Evolutionary conservation across 129 eudicot genomes (phyloP), one percentile per base, ranked within the genome.

Genomic region (Tagetes erecta): DNA sequence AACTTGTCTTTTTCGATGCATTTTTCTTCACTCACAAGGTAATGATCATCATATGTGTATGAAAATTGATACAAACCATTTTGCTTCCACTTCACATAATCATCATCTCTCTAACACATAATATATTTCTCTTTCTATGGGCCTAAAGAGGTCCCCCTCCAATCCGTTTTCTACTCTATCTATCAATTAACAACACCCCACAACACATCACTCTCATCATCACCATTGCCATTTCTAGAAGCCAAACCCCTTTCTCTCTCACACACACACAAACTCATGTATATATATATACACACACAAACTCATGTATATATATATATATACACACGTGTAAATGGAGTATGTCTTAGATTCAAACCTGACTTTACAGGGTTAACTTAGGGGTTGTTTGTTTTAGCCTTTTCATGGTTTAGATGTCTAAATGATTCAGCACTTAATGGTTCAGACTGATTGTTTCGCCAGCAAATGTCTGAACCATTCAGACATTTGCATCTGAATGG

Each of bases 21-120:
- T 81, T 76, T 87, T 88, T 86, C 96, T 91, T 91, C 97, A 87
- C 94, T 85, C 97, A 87, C 94, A 91, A 91, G 94, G 91, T 87
- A 83, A 87, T 87, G 82, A 87, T 84, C 94, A 90, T 87, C 87
- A 85, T 85, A 75, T 83, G 68, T 82, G 76, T 76, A 78, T 79
- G 81, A 78, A 80, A 83, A 79, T 74, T 51, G 57, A 70, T 78
- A 78, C 67, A 82, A 81, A 86, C 76, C 75, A 81, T 87, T 83
- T 91, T 91, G 97, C 97, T 91, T 91, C 89, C 83, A 78, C 86
- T 82, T 81, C 73, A 84, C 81, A 68, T 60, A 72, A 71, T 52
- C 62, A 62, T 63, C 63, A 34, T 75, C 59, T 70, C 67, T 69
- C 53, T 67, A 20, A 20, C 27, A 20, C 27, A 20, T 20, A 20